phyloP scores from a whole-genome alignment of 1,139 yeast species.

The Spathaspora sp. region DNA sequence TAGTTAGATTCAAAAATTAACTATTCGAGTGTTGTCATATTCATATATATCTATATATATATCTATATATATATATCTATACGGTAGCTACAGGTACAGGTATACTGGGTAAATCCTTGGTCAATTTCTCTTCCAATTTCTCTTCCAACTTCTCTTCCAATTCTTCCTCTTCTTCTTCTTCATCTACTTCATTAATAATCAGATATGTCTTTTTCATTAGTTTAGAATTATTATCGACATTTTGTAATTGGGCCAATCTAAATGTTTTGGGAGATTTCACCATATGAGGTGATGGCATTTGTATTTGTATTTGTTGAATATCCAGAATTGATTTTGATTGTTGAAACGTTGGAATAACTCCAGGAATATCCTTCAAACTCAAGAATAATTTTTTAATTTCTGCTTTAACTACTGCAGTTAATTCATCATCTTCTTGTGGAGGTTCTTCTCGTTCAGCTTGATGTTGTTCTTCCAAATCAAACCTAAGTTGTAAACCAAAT shows the following conservation, averaged over 20 bases:
- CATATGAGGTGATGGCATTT: slow-evolving; percentile 11
- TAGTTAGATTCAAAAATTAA: too few species aligned
- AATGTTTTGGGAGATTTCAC: slow-evolving; percentile 48
- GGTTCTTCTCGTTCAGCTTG: slow-evolving; percentile 9
- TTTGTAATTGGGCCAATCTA: slow-evolving; percentile 37
- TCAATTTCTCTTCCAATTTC: too few species aligned
- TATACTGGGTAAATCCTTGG: too few species aligned
- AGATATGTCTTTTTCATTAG: slow-evolving; percentile 14
- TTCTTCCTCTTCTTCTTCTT: slow-evolving; percentile 12
- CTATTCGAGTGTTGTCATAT: too few species aligned
- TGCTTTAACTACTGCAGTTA: slow-evolving; percentile 34
- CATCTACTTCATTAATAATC: slow-evolving; percentile 41
- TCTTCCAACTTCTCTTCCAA: too few species aligned
- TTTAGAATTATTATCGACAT: not conserved
- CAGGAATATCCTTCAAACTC: slow-evolving; percentile 36
- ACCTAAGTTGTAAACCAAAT: slow-evolving; percentile 48
- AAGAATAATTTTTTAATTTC: slow-evolving; percentile 39
- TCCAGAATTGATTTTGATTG: slow-evolving; percentile 33
- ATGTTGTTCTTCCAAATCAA: slow-evolving; percentile 37
- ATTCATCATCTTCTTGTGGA: slow-evolving; percentile 26
- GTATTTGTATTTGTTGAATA: slow-evolving; percentile 15
- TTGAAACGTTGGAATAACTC: slow-evolving; percentile 40
- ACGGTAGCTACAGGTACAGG: too few species aligned
- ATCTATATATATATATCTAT: too few species aligned
- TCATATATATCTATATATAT: too few species aligned